phyloP scores from a whole-genome alignment of 768 basidiomycete species.

The Tricholoma flavovirens region DNA sequence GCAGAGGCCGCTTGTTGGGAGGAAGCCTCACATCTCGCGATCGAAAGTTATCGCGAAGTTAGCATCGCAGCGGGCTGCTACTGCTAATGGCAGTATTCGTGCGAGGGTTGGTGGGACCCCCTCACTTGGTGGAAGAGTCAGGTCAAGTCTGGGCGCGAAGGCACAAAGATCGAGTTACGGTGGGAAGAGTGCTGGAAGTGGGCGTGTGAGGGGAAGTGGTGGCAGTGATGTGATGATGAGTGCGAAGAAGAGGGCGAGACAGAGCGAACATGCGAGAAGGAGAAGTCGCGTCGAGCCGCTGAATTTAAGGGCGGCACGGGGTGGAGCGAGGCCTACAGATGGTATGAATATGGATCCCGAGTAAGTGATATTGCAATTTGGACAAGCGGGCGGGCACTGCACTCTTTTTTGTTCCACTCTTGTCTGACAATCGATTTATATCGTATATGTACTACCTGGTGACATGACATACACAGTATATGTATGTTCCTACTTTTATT shows the following conservation, averaged over 20 bases:
- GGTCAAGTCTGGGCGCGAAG: slow-evolving; percentile 51
- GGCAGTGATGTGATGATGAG: slow-evolving; percentile 45
- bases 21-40: slow-evolving; percentile 75
- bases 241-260: slow-evolving; percentile 67
- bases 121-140: slow-evolving; percentile 25
- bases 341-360: background rate
- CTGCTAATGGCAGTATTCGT: slow-evolving; percentile 6
- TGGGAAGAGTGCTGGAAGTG: slow-evolving; percentile 24
- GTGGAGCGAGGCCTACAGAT: background rate
- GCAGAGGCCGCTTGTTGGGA: slow-evolving; percentile 34
- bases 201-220: slow-evolving; percentile 24
- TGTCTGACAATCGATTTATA: background rate
- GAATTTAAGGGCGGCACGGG: background rate
- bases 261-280: slow-evolving; percentile 68
- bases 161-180: slow-evolving; percentile 34
- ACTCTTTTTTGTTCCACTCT: background rate
- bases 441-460: background rate
- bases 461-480: background rate
- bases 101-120: slow-evolving; percentile 10
- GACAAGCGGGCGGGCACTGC: background rate
- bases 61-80: slow-evolving; percentile 62
- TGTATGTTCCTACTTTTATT: too few relatives aligned
- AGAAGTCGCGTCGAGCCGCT: slow-evolving; percentile 34
- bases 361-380: background rate
- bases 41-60: slow-evolving; percentile 75